Evolutionary conservation across 2,329 filamentous ascomycete genomes (phyloP).

Genomic region (Geosmithia morbida): DNA sequence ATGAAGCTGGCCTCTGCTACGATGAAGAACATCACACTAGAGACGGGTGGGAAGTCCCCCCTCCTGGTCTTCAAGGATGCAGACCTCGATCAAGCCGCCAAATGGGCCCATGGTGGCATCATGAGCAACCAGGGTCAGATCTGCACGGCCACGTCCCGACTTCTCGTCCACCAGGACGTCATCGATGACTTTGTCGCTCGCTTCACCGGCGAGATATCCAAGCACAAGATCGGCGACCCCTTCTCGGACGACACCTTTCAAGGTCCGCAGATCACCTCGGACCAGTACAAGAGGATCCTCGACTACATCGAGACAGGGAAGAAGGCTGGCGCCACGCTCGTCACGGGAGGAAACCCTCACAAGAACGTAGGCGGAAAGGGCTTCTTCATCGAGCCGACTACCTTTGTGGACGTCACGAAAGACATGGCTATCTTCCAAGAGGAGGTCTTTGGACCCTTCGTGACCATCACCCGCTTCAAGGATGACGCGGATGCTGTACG

Average conservation of each 20-base stretch:
- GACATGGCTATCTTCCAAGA: constrained; percentile 9
- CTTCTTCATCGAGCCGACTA: constrained; percentile 4
- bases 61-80: constrained; percentile 44
- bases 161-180: constrained; percentile 39
- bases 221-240: constrained; percentile 14
- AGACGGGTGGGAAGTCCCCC: constrained; percentile 45
- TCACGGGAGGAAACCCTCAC: constrained; percentile 41
- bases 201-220: constrained; percentile 40
- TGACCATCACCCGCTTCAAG: constrained; percentile 7
- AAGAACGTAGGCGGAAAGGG: constrained; percentile 20
- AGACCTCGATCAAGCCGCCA: constrained; percentile 45
- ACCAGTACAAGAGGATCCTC: constrained; percentile 48
- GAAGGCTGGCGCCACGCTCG: constrained; percentile 43
- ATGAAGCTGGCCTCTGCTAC: constrained; percentile 51
- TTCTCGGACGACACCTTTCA: constrained; percentile 13
- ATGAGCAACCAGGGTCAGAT: constrained; percentile 41
- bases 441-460: constrained; percentile 13
- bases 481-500: constrained; percentile 9
- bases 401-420: constrained; percentile 7
- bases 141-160: constrained; percentile 39
- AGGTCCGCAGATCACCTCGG: constrained; percentile 32
- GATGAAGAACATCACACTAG: constrained; percentile 42
- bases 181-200: constrained; percentile 42
- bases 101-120: constrained; percentile 22
- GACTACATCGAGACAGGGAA: constrained; percentile 38